Conservation (phyloP, 179 eudicot species). For the Silene coronaria region DNA sequence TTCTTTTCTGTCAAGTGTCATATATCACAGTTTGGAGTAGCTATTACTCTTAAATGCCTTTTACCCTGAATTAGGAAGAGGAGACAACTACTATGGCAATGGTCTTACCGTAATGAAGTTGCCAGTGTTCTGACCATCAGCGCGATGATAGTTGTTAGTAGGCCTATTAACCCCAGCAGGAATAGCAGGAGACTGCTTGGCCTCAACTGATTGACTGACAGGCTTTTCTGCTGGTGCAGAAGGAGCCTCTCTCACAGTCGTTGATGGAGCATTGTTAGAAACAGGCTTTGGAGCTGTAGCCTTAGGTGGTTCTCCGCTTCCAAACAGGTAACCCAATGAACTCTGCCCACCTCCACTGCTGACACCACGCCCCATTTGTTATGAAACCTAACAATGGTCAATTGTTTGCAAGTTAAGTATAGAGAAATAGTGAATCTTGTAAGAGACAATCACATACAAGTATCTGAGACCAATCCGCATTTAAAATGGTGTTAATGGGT, state of each 20-base stretch:
- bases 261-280: constrained; percentile 27
- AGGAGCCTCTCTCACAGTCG: constrained; percentile 21
- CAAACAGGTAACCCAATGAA: constrained; percentile 63
- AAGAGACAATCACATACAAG: too few relatives aligned
- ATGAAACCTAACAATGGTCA: constrained; percentile 12
- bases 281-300: constrained; percentile 48
- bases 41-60: too few relatives aligned
- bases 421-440: neutral
- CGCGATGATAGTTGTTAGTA: constrained; percentile 54
- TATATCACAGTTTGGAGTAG: too few relatives aligned
- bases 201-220: constrained; percentile 34
- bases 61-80: neutral
- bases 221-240: constrained; percentile 34
- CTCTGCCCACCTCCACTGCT: constrained; percentile 77
- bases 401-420: neutral
- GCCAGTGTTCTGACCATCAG: constrained; percentile 69
- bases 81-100: neutral
- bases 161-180: constrained; percentile 62
- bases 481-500: too few relatives aligned
- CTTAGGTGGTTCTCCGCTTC: constrained; percentile 55
- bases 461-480: too few relatives aligned
- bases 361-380: constrained; percentile 61
- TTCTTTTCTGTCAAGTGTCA: too few relatives aligned
- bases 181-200: constrained; percentile 57
- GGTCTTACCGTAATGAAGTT: constrained; percentile 60